A percentile compares a stretch with the other conserved stretches of the same genome.
Conservation (phyloP, 768 basidiomycete species). For the Amanita pseudoporphyria region DNA sequence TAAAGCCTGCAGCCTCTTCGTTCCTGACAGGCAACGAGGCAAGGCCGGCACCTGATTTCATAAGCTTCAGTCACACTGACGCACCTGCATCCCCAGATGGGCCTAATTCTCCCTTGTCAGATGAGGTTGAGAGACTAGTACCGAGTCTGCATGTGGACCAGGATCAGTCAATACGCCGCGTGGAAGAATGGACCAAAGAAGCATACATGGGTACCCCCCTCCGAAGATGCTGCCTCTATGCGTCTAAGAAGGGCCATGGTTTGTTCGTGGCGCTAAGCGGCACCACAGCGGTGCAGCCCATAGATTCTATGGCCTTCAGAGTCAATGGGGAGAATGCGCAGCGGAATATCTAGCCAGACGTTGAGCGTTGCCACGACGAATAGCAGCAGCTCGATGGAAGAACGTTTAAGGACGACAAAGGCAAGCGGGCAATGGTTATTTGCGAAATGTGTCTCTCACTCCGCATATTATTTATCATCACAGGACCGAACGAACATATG, state of each 20-base stretch:
- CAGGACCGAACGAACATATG: conserved; percentile 93
- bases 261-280: conserved; percentile 41
- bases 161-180: conserved; percentile 47
- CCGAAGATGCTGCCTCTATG: conserved; percentile 30
- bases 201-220: conserved; percentile 59
- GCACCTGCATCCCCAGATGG: conserved; percentile 32
- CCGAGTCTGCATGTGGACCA: conserved; percentile 37
- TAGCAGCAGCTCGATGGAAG: conserved; percentile 64
- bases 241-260: conserved; percentile 64
- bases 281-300: conserved; percentile 28
- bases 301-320: conserved; percentile 49
- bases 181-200: conserved; percentile 65
- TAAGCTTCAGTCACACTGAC: conserved; percentile 42
- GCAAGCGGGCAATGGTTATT: conserved; percentile 74
- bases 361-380: conserved; percentile 69
- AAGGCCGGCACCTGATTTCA: conserved; percentile 39
- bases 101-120: conserved; percentile 49
- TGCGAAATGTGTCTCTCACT: conserved; percentile 84
- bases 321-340: conserved; percentile 49
- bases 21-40: conserved; percentile 32
- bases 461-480: conserved; percentile 7
- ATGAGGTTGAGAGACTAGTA: conserved; percentile 28
- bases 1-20: conserved; percentile 22
- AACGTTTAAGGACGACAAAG: conserved; percentile 88
- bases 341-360: conserved; percentile 50